Percentiles rank a stretch among this genome's conserved stretches.
Evolutionary conservation across 169 alveolate species (phyloP).

Genomic region (Plasmodium adleri): DNA sequence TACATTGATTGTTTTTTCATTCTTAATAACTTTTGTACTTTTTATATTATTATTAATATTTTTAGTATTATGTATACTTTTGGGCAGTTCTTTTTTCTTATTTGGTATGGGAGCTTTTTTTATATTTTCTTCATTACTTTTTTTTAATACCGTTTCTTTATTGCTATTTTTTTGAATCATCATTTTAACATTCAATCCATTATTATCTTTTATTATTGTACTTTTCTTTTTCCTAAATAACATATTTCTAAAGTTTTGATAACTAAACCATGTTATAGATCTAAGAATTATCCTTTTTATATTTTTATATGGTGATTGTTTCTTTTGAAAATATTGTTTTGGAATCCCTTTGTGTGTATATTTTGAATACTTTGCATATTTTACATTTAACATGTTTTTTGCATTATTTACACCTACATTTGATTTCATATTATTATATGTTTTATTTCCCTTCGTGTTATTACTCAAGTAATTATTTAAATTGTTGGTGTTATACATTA

Average conservation of each 20-base stretch:
- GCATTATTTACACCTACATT: background rate
- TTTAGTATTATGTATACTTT: background rate
- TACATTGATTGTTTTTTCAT: background rate
- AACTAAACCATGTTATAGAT: no score
- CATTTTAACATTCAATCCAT: background rate
- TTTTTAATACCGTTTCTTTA: background rate
- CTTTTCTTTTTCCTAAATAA: background rate
- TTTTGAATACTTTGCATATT: background rate
- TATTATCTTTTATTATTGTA: background rate
- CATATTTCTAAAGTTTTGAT: background rate
- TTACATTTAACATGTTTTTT: background rate
- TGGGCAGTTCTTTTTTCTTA: background rate
- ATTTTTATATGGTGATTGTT: background rate
- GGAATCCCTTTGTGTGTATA: background rate
- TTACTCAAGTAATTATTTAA: background rate
- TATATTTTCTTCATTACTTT: background rate
- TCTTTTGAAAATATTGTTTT: background rate
- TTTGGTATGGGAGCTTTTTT: background rate
- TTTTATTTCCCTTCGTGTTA: background rate
- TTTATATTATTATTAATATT: background rate
- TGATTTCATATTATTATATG: background rate
- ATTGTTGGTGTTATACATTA: background rate
- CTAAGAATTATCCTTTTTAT: no score
- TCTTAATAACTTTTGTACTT: background rate
- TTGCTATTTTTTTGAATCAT: background rate